Evolutionary conservation across 2,329 filamentous ascomycete species (phyloP).

Genomic region (Aspergillus ochraceus): DNA sequence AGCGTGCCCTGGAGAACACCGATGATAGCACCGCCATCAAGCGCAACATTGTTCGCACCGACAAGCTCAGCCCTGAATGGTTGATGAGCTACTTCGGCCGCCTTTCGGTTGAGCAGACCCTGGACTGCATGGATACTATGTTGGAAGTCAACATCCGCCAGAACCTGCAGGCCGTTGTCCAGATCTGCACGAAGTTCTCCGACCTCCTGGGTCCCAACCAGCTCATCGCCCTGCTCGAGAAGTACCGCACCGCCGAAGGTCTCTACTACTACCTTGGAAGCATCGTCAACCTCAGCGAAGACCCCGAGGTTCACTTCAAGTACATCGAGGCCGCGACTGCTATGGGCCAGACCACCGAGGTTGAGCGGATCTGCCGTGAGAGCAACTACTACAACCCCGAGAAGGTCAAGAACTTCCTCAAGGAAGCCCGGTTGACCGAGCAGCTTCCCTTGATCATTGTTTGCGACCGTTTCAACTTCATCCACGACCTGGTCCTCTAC

Average conservation of each 20-base stretch:
- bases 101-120: conserved; percentile 89
- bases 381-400: conserved; percentile 87
- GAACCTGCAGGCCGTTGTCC: conserved; percentile 91
- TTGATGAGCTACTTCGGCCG: conserved; percentile 89
- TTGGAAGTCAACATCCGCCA: conserved; percentile 94
- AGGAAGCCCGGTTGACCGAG: conserved; percentile 88
- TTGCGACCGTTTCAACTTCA: conserved; percentile 98
- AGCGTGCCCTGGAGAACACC: conserved; percentile 90
- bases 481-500: conserved; percentile 93
- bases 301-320: conserved; percentile 96
- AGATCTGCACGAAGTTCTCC: conserved; percentile 96
- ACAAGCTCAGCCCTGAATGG: conserved; percentile 90
- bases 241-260: conserved; percentile 95
- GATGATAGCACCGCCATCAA: conserved; percentile 89
- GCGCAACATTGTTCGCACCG: conserved; percentile 78
- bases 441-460: conserved; percentile 97
- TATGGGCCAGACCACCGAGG: conserved; percentile 91
- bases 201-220: conserved; percentile 85
- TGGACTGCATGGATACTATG: conserved; percentile 96
- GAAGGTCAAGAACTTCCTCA: conserved; percentile 99
- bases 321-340: conserved; percentile 96
- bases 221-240: conserved; percentile 92
- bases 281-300: conserved; percentile 95
- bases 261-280: conserved; percentile 98
- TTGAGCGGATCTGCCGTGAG: conserved; percentile 95